Evolutionary conservation across 352 stramenopile species (phyloP).

Genomic region (Aphanomyces invadans): DNA sequence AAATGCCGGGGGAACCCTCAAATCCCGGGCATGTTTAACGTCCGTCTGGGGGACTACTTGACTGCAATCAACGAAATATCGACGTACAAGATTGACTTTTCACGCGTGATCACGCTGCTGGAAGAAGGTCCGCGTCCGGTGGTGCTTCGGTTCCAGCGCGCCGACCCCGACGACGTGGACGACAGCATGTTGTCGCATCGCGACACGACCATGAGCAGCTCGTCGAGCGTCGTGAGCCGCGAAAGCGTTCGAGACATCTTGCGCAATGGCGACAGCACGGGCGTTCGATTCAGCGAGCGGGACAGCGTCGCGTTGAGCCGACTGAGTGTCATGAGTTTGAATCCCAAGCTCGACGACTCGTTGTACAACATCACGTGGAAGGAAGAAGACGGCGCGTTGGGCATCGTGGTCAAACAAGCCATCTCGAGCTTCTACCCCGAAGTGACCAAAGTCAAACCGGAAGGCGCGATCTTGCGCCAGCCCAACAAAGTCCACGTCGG

Average conservation of each 20-base stretch:
- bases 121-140: constrained; percentile 18
- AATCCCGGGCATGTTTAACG: constrained; percentile 18
- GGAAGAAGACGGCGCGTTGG: constrained; percentile 72
- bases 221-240: constrained; percentile 1
- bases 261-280: background rate
- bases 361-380: constrained; percentile 88
- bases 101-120: background rate
- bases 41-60: constrained; percentile 3
- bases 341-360: constrained; percentile 41
- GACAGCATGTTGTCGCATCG: constrained; percentile 36
- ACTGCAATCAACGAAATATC: constrained; percentile 7
- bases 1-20: constrained; percentile 3
- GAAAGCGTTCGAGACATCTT: background rate
- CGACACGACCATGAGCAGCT: background rate
- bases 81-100: constrained; percentile 15
- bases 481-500: constrained; percentile 81
- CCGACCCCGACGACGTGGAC: constrained; percentile 61
- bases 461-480: constrained; percentile 65
- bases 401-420: constrained; percentile 81
- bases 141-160: constrained; percentile 78
- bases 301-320: constrained; percentile 46
- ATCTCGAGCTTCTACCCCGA: constrained; percentile 54
- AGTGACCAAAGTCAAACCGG: constrained; percentile 83
- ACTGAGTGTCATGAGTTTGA: constrained; percentile 27
- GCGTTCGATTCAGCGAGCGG: constrained; percentile 26